Evolutionary conservation across 192 early-diverging fungal genomes (phyloP), one percentile per base, ranked within the genome.

Genomic region (Chytriomyces sp.): DNA sequence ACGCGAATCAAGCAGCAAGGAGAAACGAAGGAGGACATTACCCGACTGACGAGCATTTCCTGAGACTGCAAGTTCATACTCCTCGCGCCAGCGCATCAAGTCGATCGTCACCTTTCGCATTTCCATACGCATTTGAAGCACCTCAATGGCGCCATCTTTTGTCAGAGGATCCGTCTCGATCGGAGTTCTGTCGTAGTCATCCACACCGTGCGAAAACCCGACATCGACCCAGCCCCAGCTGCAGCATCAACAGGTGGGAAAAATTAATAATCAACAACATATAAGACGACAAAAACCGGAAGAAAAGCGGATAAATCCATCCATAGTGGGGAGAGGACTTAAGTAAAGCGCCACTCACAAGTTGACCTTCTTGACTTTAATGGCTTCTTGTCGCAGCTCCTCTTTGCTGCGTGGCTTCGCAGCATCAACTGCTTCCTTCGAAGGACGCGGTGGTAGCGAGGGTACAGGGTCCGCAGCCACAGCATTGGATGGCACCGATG

Each of bases 141-240:
- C 75, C 64, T 76, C 75, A 24, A 76, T 64, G 7, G 75, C 75
- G 28, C 75, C 75, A 11, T 76, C 75, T 16, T 59, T 64, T 45
- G 75, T 67, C 10, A 76, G 75, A 13, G 75, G 75, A 35, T 76
- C 75, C 9, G 75, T 63, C 10, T 76, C 75, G 65, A 76, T 76
- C 16, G 75, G 75, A 10, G 50, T 67, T 64, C 75, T 64, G 65
- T 76, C 75, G 75, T 76, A 76, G 50, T 76, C 75, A 35, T 76
- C 75, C 6, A 65, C 44, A 45, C 45, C 61, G 50, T 76, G 75
- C 44, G 75, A 76, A 50, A 76, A 76, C 3, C 75, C 75, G n/a
- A 76, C 75, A 53, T 76, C 75, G 6, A 76, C 75, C 75, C 75
- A 76, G n/a, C 63, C 62, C 75, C 75, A 76, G 50, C 75, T 76